Base-by-base conservation (phyloP, 2,329 filamentous ascomycete genomes). In the Diplocarpon mali region DNA sequence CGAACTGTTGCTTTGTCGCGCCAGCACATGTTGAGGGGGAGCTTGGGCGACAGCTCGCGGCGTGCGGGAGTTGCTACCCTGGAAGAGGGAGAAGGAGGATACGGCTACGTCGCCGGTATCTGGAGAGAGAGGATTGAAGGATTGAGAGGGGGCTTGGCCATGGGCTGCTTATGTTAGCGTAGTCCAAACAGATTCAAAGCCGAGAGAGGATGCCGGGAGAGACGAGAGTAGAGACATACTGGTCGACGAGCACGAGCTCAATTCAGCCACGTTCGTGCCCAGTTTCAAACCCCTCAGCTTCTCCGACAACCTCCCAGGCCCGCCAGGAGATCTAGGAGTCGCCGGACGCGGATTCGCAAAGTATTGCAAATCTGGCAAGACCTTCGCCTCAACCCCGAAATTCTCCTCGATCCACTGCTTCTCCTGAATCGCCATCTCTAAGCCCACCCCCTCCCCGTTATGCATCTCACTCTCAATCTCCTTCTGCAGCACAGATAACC, bases 401-500 rank as follows among this genome's bases (percentile, higher is more conserved):
- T 88, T 85, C 38, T 80, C 70, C 57, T 86, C 76, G 42, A 95
- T 88, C 87, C 87, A 94, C 54, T 84, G 75, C 60, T 80, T 85
- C 64, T 95, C 88, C 46, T 86, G 78, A 38, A 85, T 62, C 0
- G 83, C 86, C 82, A 94, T 94, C 60, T 86, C 78, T 45, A 93
- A 67, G 1, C 84, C 88, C 14, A 95, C 76, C 15, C 88, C 84
- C 65, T 95, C 88, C 11, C 75, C 73, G 59, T 93, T 94, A 54
- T 73, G 73, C 59, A 82, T 74, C 67, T 94, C 88, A 7, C 69
- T 68, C 9, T 75, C 76, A 54, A 94, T 90, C 67, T 95, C 88
- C 46, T 71, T 71, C 41, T 87, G 77, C 38, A 95, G 68, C 50
- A 84, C 80, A 28, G 78, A 76, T 16, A 95, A 67, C 35, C 88